Conservation (phyloP, 1,284 basidiomycete genomes). For the Afroboletus lepidellus region DNA sequence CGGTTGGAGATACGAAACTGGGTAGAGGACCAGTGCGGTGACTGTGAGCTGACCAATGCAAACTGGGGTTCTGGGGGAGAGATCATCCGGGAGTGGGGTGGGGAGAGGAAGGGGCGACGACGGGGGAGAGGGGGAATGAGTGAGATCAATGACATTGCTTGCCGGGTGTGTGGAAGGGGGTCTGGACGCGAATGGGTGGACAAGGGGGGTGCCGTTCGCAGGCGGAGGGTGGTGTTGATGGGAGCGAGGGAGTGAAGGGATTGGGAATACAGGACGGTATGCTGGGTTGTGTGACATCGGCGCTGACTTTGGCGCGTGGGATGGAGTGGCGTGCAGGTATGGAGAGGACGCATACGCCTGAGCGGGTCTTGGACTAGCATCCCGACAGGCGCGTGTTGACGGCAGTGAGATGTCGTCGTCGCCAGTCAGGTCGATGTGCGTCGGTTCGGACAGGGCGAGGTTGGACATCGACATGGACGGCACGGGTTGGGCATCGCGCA, state of each 20-base stretch:
- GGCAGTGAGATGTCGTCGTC: slow-evolving; percentile 49
- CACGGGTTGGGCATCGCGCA: slow-evolving; percentile 30
- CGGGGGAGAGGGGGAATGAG: slow-evolving; percentile 70
- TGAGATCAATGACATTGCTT: slow-evolving; percentile 72
- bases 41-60: slow-evolving; percentile 86
- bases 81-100: slow-evolving; percentile 44
- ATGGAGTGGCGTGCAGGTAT: slow-evolving; percentile 17
- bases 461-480: slow-evolving; percentile 33
- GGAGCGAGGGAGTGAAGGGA: slow-evolving; percentile 34
- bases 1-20: slow-evolving; percentile 66
- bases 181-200: slow-evolving; percentile 17
- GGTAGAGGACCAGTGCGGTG: slow-evolving; percentile 84
- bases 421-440: slow-evolving; percentile 61
- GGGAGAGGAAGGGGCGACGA: slow-evolving; percentile 37
- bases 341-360: slow-evolving; percentile 23
- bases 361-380: slow-evolving; percentile 41
- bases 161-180: slow-evolving; percentile 25
- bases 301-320: slow-evolving; percentile 21
- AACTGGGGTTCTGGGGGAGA: slow-evolving; percentile 74
- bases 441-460: slow-evolving; percentile 36
- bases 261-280: slow-evolving; percentile 50
- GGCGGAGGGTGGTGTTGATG: slow-evolving; percentile 21
- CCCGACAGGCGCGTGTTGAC: slow-evolving; percentile 29
- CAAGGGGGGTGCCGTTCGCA: slow-evolving; percentile 18
- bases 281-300: slow-evolving; percentile 23